phyloP scores from a whole-genome alignment of 306 rosid species.

The Lithocarpus polystachyus region DNA sequence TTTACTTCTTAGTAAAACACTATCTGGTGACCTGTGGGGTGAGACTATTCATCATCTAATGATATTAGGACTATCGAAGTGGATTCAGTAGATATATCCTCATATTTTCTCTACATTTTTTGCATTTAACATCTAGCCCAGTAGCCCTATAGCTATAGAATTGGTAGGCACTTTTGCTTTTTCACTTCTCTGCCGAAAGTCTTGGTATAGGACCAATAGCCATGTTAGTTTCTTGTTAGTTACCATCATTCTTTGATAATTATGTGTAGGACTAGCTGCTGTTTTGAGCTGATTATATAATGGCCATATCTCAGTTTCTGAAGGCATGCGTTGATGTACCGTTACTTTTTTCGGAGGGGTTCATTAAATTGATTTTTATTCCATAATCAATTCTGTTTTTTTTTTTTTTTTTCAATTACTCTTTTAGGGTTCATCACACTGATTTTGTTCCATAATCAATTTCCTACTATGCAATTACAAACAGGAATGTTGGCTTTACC shows the following conservation, averaged over 20 bases:
- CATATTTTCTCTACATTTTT: too few species aligned
- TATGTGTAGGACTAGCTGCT: constrained; percentile 2
- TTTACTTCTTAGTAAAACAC: background rate
- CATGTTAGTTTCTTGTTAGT: background rate
- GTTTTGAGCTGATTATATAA: constrained; percentile 27
- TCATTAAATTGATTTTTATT: constrained; percentile 1
- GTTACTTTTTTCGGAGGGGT: background rate
- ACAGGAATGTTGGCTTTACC: too few species aligned
- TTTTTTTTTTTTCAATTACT: background rate
- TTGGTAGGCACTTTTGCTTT: background rate
- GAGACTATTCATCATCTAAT: constrained; percentile 37
- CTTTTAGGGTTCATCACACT: too few species aligned
- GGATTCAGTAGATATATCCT: background rate
- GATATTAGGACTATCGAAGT: constrained; percentile 18
- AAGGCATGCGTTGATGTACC: constrained; percentile 5
- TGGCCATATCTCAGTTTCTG: background rate
- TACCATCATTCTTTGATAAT: constrained; percentile 51
- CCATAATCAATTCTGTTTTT: background rate
- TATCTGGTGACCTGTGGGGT: background rate
- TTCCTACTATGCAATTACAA: too few species aligned
- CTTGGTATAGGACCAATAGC: constrained; percentile 17
- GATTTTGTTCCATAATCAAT: too few species aligned
- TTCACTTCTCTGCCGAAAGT: constrained; percentile 21
- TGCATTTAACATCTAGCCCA: constrained; percentile 1
- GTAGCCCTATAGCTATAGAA: constrained; percentile 10